A percentile compares a stretch with the other conserved stretches of the same genome.
Conservation (phyloP, 805 yeast species). For the Brettanomyces custersianus region DNA sequence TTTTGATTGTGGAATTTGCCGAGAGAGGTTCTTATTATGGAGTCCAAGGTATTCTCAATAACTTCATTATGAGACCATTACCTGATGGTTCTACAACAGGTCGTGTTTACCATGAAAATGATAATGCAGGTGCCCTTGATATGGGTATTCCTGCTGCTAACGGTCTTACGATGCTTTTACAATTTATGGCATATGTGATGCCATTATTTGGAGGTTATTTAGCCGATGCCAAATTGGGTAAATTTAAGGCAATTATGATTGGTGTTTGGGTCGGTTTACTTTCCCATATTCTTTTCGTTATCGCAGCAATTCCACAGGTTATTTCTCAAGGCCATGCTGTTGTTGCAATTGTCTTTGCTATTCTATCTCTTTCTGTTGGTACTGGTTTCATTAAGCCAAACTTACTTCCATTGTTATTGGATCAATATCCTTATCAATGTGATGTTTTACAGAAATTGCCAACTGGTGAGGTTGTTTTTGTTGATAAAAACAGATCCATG, state of each 20-base stretch:
- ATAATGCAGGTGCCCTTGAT: conserved; percentile 42
- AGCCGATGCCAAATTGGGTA: conserved; percentile 41
- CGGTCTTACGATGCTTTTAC: conserved; percentile 37
- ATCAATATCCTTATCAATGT: conserved; percentile 54
- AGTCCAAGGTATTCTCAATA: conserved; percentile 33
- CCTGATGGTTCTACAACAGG: conserved; percentile 39
- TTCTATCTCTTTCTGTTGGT: conserved; percentile 32
- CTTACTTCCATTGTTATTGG: conserved; percentile 40
- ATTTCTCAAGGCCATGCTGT: conserved; percentile 29
- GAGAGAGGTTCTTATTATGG: conserved; percentile 51
- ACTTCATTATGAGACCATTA: conserved; percentile 43
- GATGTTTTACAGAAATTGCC: conserved; percentile 51
- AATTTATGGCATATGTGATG: conserved; percentile 40
- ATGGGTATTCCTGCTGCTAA: conserved; percentile 36
- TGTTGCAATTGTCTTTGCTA: conserved; percentile 32
- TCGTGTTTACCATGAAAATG: conserved; percentile 24
- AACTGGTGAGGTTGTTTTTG: conserved; percentile 58
- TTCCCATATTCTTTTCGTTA: conserved; percentile 38
- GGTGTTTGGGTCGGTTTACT: conserved; percentile 39
- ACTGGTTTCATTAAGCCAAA: conserved; percentile 50
- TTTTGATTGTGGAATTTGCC: conserved; percentile 42
- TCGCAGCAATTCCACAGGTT: conserved; percentile 40
- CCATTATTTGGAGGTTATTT: conserved; percentile 46
- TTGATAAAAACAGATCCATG: conserved; percentile 35
- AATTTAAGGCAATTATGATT: conserved; percentile 38